These are phyloP conservation scores for Rhizophora apiculata DNA, from an alignment of 345 rosid genomes.

Conservation along the genomic window DNA sequence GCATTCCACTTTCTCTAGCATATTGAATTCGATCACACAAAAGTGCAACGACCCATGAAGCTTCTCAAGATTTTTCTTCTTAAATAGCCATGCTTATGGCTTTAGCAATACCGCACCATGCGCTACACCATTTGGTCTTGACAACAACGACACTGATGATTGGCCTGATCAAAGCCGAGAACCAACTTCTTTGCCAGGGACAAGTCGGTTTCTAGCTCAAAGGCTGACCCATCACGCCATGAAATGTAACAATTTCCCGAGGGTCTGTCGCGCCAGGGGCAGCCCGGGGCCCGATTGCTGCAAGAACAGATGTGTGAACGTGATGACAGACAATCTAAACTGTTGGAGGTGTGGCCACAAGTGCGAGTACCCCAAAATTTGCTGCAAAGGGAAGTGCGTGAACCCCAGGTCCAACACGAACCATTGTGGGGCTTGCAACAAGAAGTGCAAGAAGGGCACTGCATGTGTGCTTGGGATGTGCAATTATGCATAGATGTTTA, in stretches of 20 bases:
- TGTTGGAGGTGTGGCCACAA: constrained; percentile 58
- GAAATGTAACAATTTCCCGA: constrained; percentile 48
- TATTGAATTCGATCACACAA: neutral
- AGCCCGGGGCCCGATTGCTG: constrained; percentile 60
- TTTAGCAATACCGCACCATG: constrained; percentile 4
- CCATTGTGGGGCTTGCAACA: constrained; percentile 63
- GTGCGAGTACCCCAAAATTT: constrained; percentile 46
- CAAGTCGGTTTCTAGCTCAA: constrained; percentile 21
- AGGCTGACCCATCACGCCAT: neutral
- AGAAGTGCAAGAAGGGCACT: constrained; percentile 50
- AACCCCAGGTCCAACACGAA: constrained; percentile 46
- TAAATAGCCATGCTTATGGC: constrained; percentile 14
- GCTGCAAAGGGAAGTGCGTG: constrained; percentile 60
- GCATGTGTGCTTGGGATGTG: constrained; percentile 54
- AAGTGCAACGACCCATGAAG: constrained; percentile 6
- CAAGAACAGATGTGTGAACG: constrained; percentile 50
- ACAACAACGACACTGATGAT: neutral
- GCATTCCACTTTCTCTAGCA: neutral
- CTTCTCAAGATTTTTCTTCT: constrained; percentile 1
- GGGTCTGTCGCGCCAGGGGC: constrained; percentile 43
- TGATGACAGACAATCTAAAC: constrained; percentile 34
- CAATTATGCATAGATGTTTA: constrained; percentile 41
- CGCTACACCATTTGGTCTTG: neutral
- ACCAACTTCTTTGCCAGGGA: constrained; percentile 15
- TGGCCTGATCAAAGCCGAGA: neutral